Base-by-base conservation (phyloP, 768 basidiomycete genomes). In the Panaeolus papilionaceus region DNA sequence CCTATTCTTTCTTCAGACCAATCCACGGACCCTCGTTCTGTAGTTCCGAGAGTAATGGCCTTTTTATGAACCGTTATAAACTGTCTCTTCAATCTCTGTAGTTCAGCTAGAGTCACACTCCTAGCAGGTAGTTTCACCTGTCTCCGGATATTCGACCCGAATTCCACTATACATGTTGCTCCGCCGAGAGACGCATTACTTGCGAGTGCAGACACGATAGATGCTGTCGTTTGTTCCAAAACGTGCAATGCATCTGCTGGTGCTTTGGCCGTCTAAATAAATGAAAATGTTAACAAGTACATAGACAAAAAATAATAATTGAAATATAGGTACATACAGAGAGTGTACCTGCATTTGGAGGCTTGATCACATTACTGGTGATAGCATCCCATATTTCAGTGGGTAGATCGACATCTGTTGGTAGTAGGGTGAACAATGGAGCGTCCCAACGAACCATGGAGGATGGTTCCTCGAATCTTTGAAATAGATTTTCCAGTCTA, bases 361-460 rank as follows among this genome's bases (percentile, higher is more conserved):
- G 92, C 77, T 94, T 96, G 69, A 97, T 84, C 66, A 82, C 82
- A 3, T 94, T 94, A 66, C 85, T 90, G 4, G 90, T 94, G 40
- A 96, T 79, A 0, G 93, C 90, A 16, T 88, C 84, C 91, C 93
- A 98, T 26, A 99, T 92, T 8, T 89, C 83, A 14, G 83, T 83
- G 3, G 93, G 91, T 9, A 91, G 76, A 37, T 83, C 81, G 16
- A 87, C 82, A 68, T 95, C 94, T 37, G 86, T 84, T 87, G 91
- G 94, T 4, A 89, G 79, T 0, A 98, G 80, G 1, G 93, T 95
- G 76, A 98, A 93, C 47, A 99, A 85, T 0, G 98, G 97, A 0
- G 97, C 93, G 77, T 99, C 97, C 97, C 97, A 99, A 62, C 97
- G 89, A n/a, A 94, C 96, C 92, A 96, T 96, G 4, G 96, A 96